These are phyloP conservation scores for Boletus hoseneyae DNA, from an alignment of 1,284 basidiomycete genomes.

Conservation along the genomic window DNA sequence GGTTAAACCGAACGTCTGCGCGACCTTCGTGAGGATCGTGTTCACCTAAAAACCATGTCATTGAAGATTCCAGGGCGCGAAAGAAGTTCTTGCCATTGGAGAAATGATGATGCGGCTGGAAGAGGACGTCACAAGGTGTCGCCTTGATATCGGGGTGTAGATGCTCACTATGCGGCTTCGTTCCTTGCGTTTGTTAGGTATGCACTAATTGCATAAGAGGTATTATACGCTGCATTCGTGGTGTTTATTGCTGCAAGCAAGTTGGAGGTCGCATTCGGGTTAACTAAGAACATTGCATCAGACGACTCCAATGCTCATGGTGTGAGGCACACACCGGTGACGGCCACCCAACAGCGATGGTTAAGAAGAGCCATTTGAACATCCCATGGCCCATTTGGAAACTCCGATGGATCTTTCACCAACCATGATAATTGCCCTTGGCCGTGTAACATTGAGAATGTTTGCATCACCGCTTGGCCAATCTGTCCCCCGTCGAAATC, in stretches of 20 bases:
- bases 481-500: slow-evolving; percentile 52
- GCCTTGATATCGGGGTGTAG: background rate
- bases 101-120: slow-evolving; percentile 25
- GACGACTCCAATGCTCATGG: background rate
- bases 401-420: slow-evolving; percentile 37
- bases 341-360: slow-evolving; percentile 44
- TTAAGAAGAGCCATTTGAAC: slow-evolving; percentile 38
- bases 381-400: slow-evolving; percentile 39
- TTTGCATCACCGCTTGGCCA: slow-evolving; percentile 40
- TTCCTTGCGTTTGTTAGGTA: slow-evolving; percentile 36
- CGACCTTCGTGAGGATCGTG: slow-evolving; percentile 17
- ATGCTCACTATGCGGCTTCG: slow-evolving; percentile 48
- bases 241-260: slow-evolving; percentile 32
- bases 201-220: slow-evolving; percentile 35
- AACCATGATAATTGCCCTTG: slow-evolving; percentile 38
- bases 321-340: slow-evolving; percentile 35
- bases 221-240: slow-evolving; percentile 34
- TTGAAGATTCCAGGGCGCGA: background rate
- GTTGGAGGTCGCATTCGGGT: slow-evolving; percentile 36
- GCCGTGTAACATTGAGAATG: slow-evolving; percentile 30
- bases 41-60: slow-evolving; percentile 16
- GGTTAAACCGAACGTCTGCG: slow-evolving; percentile 35
- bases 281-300: slow-evolving; percentile 31
- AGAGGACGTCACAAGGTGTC: background rate
- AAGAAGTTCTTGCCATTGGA: slow-evolving; percentile 18